Evolutionary conservation across 768 basidiomycete genomes (phyloP), one percentile per base, ranked within the genome.

Genomic region (Tephrocybe rancida): DNA sequence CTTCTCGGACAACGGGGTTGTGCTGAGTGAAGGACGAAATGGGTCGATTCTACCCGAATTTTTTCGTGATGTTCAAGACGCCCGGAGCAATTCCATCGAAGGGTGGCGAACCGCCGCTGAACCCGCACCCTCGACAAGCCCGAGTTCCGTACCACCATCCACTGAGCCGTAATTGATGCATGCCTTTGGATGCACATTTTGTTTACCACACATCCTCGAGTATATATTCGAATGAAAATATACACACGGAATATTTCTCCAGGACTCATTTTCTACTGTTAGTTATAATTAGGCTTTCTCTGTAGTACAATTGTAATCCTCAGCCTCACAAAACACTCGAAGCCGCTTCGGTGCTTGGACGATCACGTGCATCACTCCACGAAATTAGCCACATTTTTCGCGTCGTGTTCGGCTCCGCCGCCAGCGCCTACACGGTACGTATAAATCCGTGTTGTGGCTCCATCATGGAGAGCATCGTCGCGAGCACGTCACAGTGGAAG

Each of bases 1-100:
- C 68, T 68, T 92, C 2, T 95, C 93, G 1, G 75, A 82, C 3
- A 98, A 98, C 57, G 93, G 92, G 2, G 95, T 98, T 18, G 80
- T 98, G 10, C 80, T 98, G 1, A 93, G 92, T 0, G 85, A 84
- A 45, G 96, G 96, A 0, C 75, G 92, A 54, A 75, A 75, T 37
- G 62, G 65, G 2, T 93, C 94, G 0, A 74, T 82, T 50, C 63
- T 96, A 11, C 62, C 70, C 3, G 70, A 81, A 22, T 90, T 83
- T 64, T 98, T 97, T 70, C 59, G 71, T 25, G 32, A n/a, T 32
- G 54, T 55, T 16, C 48, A 42, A 24, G 34, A 55, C n/a, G 18
- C 25, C 9, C 10, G 32, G 7, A 47, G 47, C 5, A 18, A 37
- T 27, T 27, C 41, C 32, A 27, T 54, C 14, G 5, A 24, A 26